Evolutionary conservation across 1,284 basidiomycete genomes (phyloP), one percentile per base, ranked within the genome.

Genomic region (Rhodotorula sp.): DNA sequence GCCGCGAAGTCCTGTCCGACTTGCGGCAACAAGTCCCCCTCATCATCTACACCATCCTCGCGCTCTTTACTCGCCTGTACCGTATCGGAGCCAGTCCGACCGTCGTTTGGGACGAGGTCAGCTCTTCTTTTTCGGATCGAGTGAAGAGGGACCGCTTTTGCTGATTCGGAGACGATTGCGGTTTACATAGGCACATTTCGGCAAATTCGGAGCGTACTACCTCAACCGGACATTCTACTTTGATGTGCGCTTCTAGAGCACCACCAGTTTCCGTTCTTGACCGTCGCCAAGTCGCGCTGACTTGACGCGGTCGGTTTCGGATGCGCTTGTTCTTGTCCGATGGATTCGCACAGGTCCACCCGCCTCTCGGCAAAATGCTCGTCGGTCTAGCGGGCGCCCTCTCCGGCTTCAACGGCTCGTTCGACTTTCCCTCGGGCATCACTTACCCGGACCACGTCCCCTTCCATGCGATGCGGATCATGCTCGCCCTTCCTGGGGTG

Each of bases 201-300:
- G 94, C 78, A 97, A 97, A 83, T 97, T 97, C 82, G 93, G 93
- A 67, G 93, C 93, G n/a, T 91, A 97, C 83, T 99, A 99, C 82
- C 83, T 99, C 81, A 93, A 95, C 81, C 91, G 93, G 79, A 91
- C 93, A 80, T 97, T 96, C 84, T 97, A 96, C 84, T 93, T 93
- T 80, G 91, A 93, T 80, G 94, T 97, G 31, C 54, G 71, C 58
- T 12, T 5, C 18, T 43, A 18, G 26, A 10, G 12, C 0, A 29
- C 54, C 0, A 6, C n/a, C 51, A n/a, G 51, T 15, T 3, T 14
- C 26, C 26, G 4, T 15, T 15, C 54, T 56, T 7, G 12, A 16
- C 12, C 26, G 54, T 16, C 15, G 26, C n/a, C 54, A 29, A n/a
- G 26, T 16, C 14, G 16, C 54, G 54, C 26, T 56, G 49, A 18